These are phyloP conservation scores for Alternaria metachromatica DNA, from an alignment of 2,329 filamentous ascomycete species.

Conservation along the genomic window DNA sequence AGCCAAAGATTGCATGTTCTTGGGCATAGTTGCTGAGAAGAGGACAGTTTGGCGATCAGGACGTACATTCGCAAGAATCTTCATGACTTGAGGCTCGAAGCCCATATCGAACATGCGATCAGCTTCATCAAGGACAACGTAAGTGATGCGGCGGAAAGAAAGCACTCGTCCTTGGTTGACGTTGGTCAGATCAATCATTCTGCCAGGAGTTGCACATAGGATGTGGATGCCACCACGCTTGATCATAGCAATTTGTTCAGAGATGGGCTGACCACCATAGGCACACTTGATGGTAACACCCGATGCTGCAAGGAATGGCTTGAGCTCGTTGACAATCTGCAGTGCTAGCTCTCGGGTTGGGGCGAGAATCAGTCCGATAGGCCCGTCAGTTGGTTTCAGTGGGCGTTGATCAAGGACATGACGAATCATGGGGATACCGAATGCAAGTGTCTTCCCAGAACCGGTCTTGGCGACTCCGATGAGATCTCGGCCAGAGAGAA, in stretches of 20 bases:
- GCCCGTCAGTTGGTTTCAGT: conserved; percentile 83
- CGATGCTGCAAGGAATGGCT: conserved; percentile 88
- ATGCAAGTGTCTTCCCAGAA: conserved; percentile 96
- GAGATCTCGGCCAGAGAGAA: conserved; percentile 95
- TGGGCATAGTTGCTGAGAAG: conserved; percentile 95
- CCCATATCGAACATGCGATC: conserved; percentile 99
- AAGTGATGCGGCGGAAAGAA: conserved; percentile 86
- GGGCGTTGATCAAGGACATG: conserved; percentile 94
- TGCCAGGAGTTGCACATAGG: conserved; percentile 85
- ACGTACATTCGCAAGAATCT: conserved; percentile 89
- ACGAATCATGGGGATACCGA: conserved; percentile 94
- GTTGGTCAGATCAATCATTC: conserved; percentile 92
- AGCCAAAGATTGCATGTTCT: conserved; percentile 87
- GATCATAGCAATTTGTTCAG: conserved; percentile 95
- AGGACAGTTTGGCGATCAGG: conserved; percentile 93
- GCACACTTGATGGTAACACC: conserved; percentile 87
- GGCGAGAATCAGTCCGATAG: conserved; percentile 87
- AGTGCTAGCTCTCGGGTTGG: conserved; percentile 92
- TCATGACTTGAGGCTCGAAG: conserved; percentile 97
- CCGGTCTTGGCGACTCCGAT: conserved; percentile 97
- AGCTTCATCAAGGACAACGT: conserved; percentile 94
- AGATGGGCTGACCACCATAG: conserved; percentile 94
- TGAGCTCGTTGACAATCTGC: conserved; percentile 94
- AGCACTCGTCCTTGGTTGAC: conserved; percentile 95
- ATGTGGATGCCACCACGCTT: conserved; percentile 95